Base-by-base conservation (phyloP, 2,329 filamentous ascomycete species). In the Fusarium austroafricanum region DNA sequence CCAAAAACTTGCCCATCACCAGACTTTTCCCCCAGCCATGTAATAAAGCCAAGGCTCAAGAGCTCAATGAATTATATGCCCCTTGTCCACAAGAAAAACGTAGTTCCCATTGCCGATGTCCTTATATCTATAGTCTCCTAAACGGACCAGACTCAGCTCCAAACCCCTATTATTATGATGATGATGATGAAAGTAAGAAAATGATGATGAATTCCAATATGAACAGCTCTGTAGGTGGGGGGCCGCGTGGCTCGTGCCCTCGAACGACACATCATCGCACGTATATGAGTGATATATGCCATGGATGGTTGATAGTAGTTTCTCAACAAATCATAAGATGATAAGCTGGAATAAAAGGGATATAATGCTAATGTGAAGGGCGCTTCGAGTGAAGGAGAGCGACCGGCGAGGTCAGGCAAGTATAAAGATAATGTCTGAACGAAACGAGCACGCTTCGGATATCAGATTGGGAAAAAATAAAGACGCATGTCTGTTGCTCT, bases 281-380 rank as follows among this genome's bases (percentile, higher is more conserved):
- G 17, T 43, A 46, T 50, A 43, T 26, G 47, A 44, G 28, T 51
- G 55, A 23, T 29, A 37, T 29, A 37, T 49, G 51, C 23, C 40
- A 10, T 53, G 26, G 37, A 60, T 43, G 23, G 29, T 50, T 38
- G n/a, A 40, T 20, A 35, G 35, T 37, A 26, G 23, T 45, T 47
- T 50, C 45, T 50, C 46, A 18, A 50, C 45, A 38, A 18, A 29
- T 53, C 37, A 39, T 47, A 39, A 31, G 37, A 38, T 47, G 54
- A 53, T 52, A 53, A 68, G 55, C 38, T 31, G 55, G 52, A 66
- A 69, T 55, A 62, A 47, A 68, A 50, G 29, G 65, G 65, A 65
- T 68, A 68, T 68, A 61, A 57, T 51, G 51, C 33, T 58, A 45
- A 55, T 53, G 43, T 55, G 52, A 55, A 35, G 37, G n/a, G 33